A percentile compares a stretch with the other conserved stretches of the same genome.
These are phyloP conservation scores for Arthrobotrys pseudoclavata DNA, from an alignment of 2,329 filamentous ascomycete genomes.

Conservation along the genomic window DNA sequence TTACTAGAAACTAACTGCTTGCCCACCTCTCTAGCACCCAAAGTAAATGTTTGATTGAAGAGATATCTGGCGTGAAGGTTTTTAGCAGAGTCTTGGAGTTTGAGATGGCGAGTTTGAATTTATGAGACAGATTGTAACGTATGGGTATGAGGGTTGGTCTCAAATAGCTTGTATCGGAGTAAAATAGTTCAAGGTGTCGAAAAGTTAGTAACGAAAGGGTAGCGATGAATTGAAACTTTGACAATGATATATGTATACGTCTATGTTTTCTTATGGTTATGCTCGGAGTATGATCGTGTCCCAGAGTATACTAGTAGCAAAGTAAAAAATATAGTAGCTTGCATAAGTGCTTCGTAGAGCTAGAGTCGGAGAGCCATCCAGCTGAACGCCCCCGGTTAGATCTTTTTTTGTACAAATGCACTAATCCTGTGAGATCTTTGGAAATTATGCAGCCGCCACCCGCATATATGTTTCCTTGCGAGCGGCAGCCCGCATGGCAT, in stretches of 20 bases:
- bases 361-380: not conserved
- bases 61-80: not conserved
- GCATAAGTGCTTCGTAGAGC: not conserved
- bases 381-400: not conserved
- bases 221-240: not conserved
- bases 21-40: not conserved
- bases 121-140: conserved; percentile 11
- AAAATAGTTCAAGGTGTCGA: conserved; percentile 1
- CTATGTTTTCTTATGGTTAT: not conserved
- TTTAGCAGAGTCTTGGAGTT: conserved; percentile 7
- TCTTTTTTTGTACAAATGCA: conserved; percentile 8
- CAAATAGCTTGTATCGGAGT: conserved; percentile 1
- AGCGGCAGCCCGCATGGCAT: conserved; percentile 20
- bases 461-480: conserved; percentile 17
- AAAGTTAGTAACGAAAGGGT: not conserved
- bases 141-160: not conserved
- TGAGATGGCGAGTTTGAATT: not conserved
- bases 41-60: not conserved
- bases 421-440: conserved; percentile 7
- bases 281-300: too few relatives aligned
- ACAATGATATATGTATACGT: not conserved
- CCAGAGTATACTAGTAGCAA: too few relatives aligned
- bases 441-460: conserved; percentile 14
- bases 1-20: not conserved
- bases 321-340: not conserved